Percentiles rank a stretch among this genome's conserved stretches.
These are phyloP conservation scores for Geotrichum candidum DNA, from an alignment of 1,139 yeast genomes.

Conservation along the genomic window DNA sequence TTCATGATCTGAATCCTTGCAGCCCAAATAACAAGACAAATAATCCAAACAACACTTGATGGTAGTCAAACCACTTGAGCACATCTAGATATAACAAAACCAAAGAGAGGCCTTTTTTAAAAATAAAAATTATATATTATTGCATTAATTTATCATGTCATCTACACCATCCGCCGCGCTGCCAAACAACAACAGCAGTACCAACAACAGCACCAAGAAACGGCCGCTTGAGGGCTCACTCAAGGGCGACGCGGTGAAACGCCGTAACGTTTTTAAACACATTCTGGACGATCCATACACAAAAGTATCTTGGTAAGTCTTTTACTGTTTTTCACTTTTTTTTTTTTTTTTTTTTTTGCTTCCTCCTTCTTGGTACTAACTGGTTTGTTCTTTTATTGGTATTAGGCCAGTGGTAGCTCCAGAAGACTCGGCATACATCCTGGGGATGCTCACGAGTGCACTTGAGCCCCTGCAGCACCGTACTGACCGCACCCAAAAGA, in stretches of 20 bases:
- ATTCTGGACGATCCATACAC: slow-evolving; percentile 14
- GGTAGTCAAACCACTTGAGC: too few species aligned
- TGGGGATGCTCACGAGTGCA: slow-evolving; percentile 4
- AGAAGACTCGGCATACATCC: slow-evolving; percentile 4
- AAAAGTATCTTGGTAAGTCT: slow-evolving; percentile 11
- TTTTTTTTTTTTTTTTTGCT: neutral
- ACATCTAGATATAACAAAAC: too few species aligned
- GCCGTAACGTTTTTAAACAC: slow-evolving; percentile 12
- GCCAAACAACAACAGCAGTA: neutral
- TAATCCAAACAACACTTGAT: too few species aligned
- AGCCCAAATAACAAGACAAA: too few species aligned
- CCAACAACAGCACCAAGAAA: slow-evolving; percentile 3
- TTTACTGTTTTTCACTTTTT: neutral
- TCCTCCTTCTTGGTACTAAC: neutral
- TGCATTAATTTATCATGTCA: neutral
- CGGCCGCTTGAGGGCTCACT: slow-evolving; percentile 12
- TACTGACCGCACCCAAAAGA: neutral
- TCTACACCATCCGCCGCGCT: neutral
- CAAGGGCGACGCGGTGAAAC: slow-evolving; percentile 10
- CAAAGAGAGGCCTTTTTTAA: too few species aligned
- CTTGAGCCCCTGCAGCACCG: slow-evolving; percentile 4
- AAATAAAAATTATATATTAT: too few species aligned
- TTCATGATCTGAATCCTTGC: too few species aligned
- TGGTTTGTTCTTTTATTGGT: too few species aligned
- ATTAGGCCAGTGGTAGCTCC: slow-evolving; percentile 9